phyloP scores from a whole-genome alignment of 805 yeast species.

The Diddensiella santjacobensis region DNA sequence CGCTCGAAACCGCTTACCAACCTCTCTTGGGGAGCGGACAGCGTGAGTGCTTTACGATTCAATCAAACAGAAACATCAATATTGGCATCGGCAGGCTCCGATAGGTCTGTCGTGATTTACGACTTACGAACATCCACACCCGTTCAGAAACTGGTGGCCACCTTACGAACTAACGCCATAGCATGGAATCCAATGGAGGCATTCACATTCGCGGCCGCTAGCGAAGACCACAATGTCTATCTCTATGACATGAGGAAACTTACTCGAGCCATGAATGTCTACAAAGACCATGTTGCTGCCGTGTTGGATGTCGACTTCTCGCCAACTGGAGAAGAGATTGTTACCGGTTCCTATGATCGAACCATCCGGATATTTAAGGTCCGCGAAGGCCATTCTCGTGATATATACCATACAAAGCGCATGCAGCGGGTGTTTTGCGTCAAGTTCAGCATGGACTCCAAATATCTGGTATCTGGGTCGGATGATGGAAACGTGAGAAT shows the following conservation, averaged over 20 bases:
- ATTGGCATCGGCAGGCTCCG: constrained; percentile 85
- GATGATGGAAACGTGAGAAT: constrained; percentile 94
- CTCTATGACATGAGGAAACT: constrained; percentile 96
- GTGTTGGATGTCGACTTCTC: constrained; percentile 92
- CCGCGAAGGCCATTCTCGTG: constrained; percentile 87
- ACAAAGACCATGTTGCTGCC: constrained; percentile 93
- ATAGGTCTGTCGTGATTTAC: constrained; percentile 84
- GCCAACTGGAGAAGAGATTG: constrained; percentile 95
- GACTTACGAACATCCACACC: constrained; percentile 90
- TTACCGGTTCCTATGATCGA: constrained; percentile 92
- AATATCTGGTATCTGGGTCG: constrained; percentile 83
- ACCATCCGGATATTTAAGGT: constrained; percentile 77
- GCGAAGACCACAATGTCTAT: constrained; percentile 92
- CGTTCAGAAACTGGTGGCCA: constrained; percentile 81
- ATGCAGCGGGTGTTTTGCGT: constrained; percentile 93
- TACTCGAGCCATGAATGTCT: constrained; percentile 74
- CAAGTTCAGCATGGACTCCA: constrained; percentile 82
- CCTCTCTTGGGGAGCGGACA: constrained; percentile 96
- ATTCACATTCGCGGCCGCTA: constrained; percentile 83
- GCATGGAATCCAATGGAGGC: constrained; percentile 99
- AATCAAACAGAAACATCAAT: constrained; percentile 87
- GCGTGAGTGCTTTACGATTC: constrained; percentile 74
- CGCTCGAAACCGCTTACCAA: constrained; percentile 74
- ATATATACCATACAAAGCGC: constrained; percentile 92
- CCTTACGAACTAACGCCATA: constrained; percentile 77